Evolutionary conservation across 2,329 filamentous ascomycete genomes (phyloP).

Genomic region (Furcasterigmium furcatum): DNA sequence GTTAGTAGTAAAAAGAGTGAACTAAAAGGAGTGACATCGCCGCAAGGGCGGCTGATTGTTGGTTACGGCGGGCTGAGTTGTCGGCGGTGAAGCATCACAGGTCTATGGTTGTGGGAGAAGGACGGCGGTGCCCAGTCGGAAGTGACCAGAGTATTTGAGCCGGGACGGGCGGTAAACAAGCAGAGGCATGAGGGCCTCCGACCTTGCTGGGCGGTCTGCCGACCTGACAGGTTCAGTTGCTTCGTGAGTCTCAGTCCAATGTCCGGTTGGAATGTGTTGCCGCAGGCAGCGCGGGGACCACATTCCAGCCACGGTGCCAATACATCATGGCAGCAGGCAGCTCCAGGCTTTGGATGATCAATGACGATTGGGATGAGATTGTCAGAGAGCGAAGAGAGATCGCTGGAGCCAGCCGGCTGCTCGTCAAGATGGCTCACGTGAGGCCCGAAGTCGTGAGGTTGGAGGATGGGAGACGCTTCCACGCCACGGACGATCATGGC

Average conservation of each 20-base stretch:
- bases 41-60: not conserved
- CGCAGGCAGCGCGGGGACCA: conserved; percentile 1
- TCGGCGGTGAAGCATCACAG: not conserved
- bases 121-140: not conserved
- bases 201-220: too few species aligned
- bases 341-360: too few species aligned
- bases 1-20: not conserved
- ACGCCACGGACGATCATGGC: too few species aligned
- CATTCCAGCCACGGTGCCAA: not conserved
- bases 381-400: not conserved
- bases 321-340: not conserved
- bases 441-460: too few species aligned
- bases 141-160: not conserved
- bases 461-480: too few species aligned
- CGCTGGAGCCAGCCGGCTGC: too few species aligned
- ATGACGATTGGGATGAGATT: too few species aligned
- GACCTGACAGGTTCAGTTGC: not conserved
- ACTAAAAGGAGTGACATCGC: not conserved
- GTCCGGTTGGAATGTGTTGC: conserved; percentile 5
- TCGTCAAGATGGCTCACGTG: too few species aligned
- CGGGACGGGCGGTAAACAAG: not conserved
- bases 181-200: not conserved
- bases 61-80: too few species aligned
- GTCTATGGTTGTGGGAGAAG: not conserved
- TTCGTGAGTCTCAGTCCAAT: conserved; percentile 1